phyloP scores from a whole-genome alignment of 768 basidiomycete genomes.

The Lanmaoa rubissima region DNA sequence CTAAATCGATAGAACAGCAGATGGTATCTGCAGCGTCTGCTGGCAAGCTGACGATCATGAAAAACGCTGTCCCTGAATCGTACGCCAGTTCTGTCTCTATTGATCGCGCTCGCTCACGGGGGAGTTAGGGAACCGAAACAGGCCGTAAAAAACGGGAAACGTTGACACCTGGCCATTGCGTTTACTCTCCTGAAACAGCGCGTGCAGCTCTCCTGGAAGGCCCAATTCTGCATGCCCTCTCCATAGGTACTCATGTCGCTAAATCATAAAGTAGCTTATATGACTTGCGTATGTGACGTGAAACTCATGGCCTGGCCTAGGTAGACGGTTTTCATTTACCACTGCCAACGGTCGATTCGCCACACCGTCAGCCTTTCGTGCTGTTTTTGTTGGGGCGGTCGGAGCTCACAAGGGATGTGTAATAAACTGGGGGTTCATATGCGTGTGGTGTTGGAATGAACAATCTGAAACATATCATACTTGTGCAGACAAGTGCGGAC shows the following conservation, averaged over 20 bases:
- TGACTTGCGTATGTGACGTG: conserved; percentile 1
- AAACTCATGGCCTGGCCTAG: neutral
- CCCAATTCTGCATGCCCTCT: neutral
- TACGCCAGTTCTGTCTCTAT: conserved; percentile 11
- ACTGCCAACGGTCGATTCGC: neutral
- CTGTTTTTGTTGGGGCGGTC: neutral
- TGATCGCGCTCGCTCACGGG: conserved; percentile 1
- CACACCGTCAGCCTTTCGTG: neutral
- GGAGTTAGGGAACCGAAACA: conserved; percentile 21
- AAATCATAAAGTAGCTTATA: neutral
- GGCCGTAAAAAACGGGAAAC: conserved; percentile 15
- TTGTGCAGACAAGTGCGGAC: conserved; percentile 14
- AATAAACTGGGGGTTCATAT: neutral
- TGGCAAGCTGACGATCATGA: conserved; percentile 93
- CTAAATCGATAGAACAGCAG: conserved; percentile 86
- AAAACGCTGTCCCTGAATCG: conserved; percentile 45
- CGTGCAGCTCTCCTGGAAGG: neutral
- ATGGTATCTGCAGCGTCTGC: conserved; percentile 87
- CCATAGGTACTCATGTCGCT: conserved; percentile 3
- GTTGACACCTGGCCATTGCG: conserved; percentile 11
- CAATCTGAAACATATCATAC: conserved; percentile 20
- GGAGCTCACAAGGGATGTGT: neutral
- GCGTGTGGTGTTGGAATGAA: conserved; percentile 6
- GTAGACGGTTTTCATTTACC: neutral
- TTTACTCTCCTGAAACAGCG: conserved; percentile 3